Conservation (phyloP, 148 eudicot species). For the Vaccinium corymbosum region DNA sequence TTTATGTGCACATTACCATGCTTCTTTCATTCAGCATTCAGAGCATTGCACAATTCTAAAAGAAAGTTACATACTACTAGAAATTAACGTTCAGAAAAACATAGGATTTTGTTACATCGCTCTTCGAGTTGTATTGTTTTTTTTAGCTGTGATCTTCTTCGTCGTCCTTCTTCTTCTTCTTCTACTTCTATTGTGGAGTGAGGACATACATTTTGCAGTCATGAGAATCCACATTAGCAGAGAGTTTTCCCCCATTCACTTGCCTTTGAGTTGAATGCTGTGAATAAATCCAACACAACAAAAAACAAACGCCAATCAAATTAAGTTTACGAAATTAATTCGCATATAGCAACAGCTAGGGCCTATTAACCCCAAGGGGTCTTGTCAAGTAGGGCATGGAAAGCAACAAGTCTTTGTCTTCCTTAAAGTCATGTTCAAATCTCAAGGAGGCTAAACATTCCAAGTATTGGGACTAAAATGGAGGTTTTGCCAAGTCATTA, state of each 20-base stretch:
- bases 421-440: no score
- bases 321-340: background rate
- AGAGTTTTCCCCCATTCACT: slow-evolving; percentile 31
- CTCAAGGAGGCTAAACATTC: no score
- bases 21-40: no score
- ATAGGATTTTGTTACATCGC: background rate
- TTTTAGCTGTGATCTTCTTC: background rate
- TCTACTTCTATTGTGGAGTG: slow-evolving; percentile 25
- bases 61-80: no score
- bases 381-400: no score
- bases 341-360: no score
- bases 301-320: background rate
- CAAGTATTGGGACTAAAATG: no score
- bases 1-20: no score
- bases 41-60: no score
- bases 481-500: no score
- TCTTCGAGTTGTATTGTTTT: background rate
- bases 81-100: background rate
- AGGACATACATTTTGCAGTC: slow-evolving; percentile 48
- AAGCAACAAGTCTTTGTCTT: no score
- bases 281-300: background rate
- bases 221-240: slow-evolving; percentile 36
- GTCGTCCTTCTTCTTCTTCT: background rate
- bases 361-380: no score
- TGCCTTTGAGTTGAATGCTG: slow-evolving; percentile 32